Conservation (phyloP, 345 rosid genomes). For the Sisymbrium irio region DNA sequence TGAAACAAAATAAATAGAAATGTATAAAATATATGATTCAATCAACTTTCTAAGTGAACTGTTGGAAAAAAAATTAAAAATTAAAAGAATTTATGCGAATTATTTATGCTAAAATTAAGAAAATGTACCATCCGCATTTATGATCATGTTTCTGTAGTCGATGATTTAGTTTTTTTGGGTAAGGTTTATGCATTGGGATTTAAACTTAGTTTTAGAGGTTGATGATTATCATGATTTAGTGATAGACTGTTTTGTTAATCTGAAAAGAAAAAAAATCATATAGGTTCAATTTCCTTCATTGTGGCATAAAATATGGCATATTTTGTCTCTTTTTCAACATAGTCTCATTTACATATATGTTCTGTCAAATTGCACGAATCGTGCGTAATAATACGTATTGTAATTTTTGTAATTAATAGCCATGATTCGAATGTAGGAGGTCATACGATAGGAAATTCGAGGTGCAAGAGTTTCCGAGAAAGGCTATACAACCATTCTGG, state of each 20-base stretch:
- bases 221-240: no score
- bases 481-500: conserved; percentile 69
- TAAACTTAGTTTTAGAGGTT: no score
- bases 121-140: background rate
- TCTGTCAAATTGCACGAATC: background rate
- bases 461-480: conserved; percentile 54
- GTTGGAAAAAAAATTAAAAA: background rate
- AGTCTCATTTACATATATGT: background rate
- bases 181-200: background rate
- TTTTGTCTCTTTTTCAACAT: background rate
- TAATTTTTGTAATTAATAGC: background rate
- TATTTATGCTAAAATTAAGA: background rate
- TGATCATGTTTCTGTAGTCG: background rate
- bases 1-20: no score
- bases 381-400: background rate
- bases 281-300: background rate
- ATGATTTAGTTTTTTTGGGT: background rate
- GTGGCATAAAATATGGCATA: background rate
- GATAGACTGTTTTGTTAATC: no score
- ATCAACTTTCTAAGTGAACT: background rate
- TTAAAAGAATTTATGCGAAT: background rate
- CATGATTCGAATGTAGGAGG: conserved; percentile 43
- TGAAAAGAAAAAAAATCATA: no score
- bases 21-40: no score
- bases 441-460: conserved; percentile 63